A percentile compares a stretch with the other conserved stretches of the same genome.
Conservation (phyloP, 148 eudicot species). For the Amaranthus hypochondriacus region DNA sequence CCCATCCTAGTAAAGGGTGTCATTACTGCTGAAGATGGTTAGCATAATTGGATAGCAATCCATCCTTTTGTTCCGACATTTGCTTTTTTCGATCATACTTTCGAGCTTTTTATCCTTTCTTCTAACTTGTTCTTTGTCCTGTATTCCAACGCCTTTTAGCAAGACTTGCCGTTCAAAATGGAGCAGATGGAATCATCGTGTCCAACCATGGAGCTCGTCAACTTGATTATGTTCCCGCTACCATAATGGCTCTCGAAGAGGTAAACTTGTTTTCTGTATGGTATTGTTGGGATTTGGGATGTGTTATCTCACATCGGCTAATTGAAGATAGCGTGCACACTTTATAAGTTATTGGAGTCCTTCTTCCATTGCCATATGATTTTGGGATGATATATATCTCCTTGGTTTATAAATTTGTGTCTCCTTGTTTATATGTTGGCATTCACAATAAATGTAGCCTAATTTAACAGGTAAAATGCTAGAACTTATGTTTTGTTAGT, state of each 20-base stretch:
- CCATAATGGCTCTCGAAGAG: constrained; percentile 94
- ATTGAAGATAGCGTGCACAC: too few species aligned
- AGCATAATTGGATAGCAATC: constrained; percentile 7
- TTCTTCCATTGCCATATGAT: too few species aligned
- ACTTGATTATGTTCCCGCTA: constrained; percentile 90
- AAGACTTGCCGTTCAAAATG: constrained; percentile 66
- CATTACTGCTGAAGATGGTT: constrained; percentile 82
- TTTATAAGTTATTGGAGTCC: too few species aligned
- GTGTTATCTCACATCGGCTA: too few species aligned
- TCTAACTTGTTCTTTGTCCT: not conserved
- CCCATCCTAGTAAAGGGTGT: constrained; percentile 97
- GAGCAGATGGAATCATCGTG: constrained; percentile 91
- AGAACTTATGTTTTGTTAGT: too few species aligned
- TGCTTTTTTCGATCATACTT: not conserved
- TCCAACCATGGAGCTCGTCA: constrained; percentile 98
- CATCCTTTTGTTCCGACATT: not conserved
- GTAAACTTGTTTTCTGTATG: constrained; percentile 26
- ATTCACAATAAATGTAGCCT: not conserved
- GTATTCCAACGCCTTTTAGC: constrained; percentile 33
- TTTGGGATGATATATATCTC: too few species aligned
- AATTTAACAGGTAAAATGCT: not conserved
- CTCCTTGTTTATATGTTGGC: not conserved
- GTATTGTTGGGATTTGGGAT: too few species aligned
- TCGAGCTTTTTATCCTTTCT: not conserved
- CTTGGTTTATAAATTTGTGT: too few species aligned